Evolutionary conservation across 169 alveolate genomes (phyloP), one percentile per base, ranked within the genome.

Genomic region (Eimeria maxima): DNA sequence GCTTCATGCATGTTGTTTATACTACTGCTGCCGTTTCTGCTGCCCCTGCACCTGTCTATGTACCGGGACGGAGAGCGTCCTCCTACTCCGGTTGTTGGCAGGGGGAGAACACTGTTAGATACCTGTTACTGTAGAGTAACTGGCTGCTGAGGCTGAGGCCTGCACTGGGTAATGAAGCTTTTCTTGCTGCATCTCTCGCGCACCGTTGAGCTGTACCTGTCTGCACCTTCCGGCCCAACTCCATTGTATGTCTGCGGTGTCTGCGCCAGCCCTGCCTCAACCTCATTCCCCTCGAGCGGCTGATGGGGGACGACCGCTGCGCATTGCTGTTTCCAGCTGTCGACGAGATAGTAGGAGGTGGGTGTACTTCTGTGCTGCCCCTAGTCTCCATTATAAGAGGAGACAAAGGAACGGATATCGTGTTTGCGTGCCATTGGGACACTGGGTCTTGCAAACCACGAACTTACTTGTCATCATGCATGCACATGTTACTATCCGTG

Each of bases 241-340:
- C 42, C 38, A 24, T 5, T 38, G 4, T 63, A 38, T 63, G 67
- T 63, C 38, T 63, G 74, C 14, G 42, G 38, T 63, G 74, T 24
- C 74, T 63, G 74, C n/a, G 38, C 27, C 89, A 94, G 96, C 71
- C 90, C 38, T 78, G 90, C 63, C 95, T 94, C 63, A 84, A 93
- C 38, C 53, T 94, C 10, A 27, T 94, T 50, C 96, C 94, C 18
- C 55, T 63, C 65, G 90, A 73, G 29, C 80, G 92, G 7, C 76
- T 94, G 65, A 83, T 91, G 3, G 96, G 95, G 33, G 95, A 94
- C 60, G 91, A 63, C 33, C 71, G 94, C 27, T 94, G 96, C 71
- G 96, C 96, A 29, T 69, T 83, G 86, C 96, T 94, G 74, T 94
- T 45, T 45, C 96, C 96, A n/a, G 96, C 96, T 6, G 65, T 84